These are phyloP conservation scores for Thecaphora thlaspeos DNA, from an alignment of 1,284 basidiomycete genomes.

Conservation along the genomic window DNA sequence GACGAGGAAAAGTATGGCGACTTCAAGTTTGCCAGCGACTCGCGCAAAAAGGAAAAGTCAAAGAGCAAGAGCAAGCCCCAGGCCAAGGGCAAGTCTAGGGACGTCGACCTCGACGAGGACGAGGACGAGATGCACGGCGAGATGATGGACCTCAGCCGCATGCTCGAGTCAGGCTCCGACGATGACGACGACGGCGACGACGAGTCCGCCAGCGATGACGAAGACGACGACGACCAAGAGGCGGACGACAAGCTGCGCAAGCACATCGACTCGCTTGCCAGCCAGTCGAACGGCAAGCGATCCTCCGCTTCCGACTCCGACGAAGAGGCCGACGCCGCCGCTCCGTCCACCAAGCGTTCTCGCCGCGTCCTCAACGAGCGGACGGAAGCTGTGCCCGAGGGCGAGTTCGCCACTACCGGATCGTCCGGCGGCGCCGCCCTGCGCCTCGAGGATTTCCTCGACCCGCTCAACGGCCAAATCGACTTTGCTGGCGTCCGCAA, in stretches of 20 bases:
- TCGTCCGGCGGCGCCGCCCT: conserved; percentile 20
- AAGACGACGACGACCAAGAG: conserved; percentile 26
- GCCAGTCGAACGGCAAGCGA: conserved; percentile 14
- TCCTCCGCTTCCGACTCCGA: conserved; percentile 8
- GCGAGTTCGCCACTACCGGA: conserved; percentile 57
- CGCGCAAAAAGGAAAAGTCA: conserved; percentile 10
- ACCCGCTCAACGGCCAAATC: conserved; percentile 62
- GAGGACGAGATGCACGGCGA: conserved; percentile 42
- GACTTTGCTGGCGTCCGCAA: conserved; percentile 36
- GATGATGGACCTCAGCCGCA: conserved; percentile 48
- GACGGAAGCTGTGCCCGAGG: conserved; percentile 73
- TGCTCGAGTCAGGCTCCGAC: conserved; percentile 46
- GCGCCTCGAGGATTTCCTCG: conserved; percentile 71
- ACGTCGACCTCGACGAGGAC: conserved; percentile 20
- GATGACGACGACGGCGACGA: conserved; percentile 18
- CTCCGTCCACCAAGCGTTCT: conserved; percentile 60
- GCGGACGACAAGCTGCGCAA: conserved; percentile 22
- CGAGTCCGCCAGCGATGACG: conserved; percentile 2
- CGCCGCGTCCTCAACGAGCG: conserved; percentile 69
- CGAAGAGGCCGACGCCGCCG: conserved; percentile 15
- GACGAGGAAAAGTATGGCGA: conserved; percentile 50
- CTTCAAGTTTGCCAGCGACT: conserved; percentile 25
- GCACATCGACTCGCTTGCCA: conserved; percentile 28
- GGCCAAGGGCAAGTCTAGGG: conserved; percentile 2
- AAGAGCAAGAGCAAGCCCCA: conserved; percentile 13